A percentile compares a stretch with the other conserved stretches of the same genome.
Evolutionary conservation across 768 basidiomycete genomes (phyloP).

Genomic region (Mycena venus): DNA sequence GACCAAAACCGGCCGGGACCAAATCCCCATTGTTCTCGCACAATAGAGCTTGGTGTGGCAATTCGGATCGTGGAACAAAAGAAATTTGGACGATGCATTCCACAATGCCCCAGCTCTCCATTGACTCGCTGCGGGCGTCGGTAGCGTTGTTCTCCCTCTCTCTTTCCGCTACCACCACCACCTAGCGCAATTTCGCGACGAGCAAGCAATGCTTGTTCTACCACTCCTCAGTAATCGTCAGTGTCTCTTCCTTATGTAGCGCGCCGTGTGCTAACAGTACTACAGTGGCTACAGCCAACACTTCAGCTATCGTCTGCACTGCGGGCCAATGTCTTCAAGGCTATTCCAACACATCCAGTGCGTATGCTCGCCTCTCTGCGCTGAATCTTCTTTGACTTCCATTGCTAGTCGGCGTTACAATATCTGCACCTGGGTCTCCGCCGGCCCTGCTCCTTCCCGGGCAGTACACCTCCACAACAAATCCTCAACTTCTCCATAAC

Average conservation of each 20-base stretch:
- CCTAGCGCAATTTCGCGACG: constrained; percentile 12
- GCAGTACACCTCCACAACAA: constrained; percentile 70
- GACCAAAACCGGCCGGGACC: background rate
- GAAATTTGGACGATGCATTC: background rate
- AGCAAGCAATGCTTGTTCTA: constrained; percentile 21
- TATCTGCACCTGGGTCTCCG: constrained; percentile 63
- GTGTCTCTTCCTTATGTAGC: background rate
- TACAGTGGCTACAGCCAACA: constrained; percentile 51
- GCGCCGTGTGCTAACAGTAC: background rate
- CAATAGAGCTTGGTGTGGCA: constrained; percentile 16
- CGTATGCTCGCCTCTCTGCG: background rate
- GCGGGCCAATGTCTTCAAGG: constrained; percentile 81
- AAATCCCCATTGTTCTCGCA: constrained; percentile 27
- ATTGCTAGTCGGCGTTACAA: constrained; percentile 66
- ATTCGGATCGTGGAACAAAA: constrained; percentile 21
- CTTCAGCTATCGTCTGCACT: constrained; percentile 70
- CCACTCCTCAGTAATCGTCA: constrained; percentile 21
- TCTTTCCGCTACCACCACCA: constrained; percentile 31
- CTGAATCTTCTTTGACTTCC: constrained; percentile 2
- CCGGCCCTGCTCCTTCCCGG: constrained; percentile 70
- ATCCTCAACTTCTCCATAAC: constrained; percentile 69
- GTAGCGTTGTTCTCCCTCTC: background rate
- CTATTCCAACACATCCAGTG: constrained; percentile 70
- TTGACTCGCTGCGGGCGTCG: constrained; percentile 10
- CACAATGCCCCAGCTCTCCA: constrained; percentile 27